Conservation (phyloP, 1,284 basidiomycete species). For the Salmacisia buchloeana region DNA sequence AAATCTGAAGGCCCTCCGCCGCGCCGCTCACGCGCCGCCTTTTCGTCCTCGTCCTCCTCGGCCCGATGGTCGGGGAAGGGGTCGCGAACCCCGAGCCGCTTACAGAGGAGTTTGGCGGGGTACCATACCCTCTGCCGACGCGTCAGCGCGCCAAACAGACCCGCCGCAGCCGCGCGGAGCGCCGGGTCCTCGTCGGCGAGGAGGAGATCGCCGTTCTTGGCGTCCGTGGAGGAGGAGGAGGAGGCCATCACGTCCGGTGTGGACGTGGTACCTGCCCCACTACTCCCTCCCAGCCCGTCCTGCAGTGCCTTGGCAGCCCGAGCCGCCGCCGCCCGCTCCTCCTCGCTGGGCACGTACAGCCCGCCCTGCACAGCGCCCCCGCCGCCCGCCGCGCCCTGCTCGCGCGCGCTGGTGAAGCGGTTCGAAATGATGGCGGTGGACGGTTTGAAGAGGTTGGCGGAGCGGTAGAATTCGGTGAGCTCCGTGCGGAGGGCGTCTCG, state of each 20-base stretch:
- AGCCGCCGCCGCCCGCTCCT: conserved; percentile 50
- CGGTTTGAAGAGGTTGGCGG: conserved; percentile 84
- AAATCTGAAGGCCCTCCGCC: not conserved
- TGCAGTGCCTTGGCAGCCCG: conserved; percentile 65
- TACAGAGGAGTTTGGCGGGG: conserved; percentile 77
- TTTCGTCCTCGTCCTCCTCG: not conserved
- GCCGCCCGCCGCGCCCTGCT: conserved; percentile 51
- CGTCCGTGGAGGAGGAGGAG: not conserved
- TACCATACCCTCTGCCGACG: conserved; percentile 69
- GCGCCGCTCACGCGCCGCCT: conserved; percentile 20
- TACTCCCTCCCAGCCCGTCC: conserved; percentile 57
- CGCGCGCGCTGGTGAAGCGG: conserved; percentile 69
- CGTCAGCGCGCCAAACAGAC: conserved; percentile 82
- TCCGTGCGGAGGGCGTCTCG: conserved; percentile 72
- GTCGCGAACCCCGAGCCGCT: conserved; percentile 87
- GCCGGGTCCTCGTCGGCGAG: conserved; percentile 64
- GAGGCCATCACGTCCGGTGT: not conserved
- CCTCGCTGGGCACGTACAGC: conserved; percentile 55
- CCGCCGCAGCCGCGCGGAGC: conserved; percentile 71
- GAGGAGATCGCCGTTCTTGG: conserved; percentile 45
- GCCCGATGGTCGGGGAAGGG: conserved; percentile 60
- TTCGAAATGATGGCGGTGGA: conserved; percentile 86
- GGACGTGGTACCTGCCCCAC: conserved; percentile 14
- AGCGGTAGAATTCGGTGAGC: conserved; percentile 75
- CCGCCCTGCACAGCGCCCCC: conserved; percentile 55